These are phyloP conservation scores for Zostera marina DNA, from an alignment of 116 monocot species.

Conservation along the genomic window DNA sequence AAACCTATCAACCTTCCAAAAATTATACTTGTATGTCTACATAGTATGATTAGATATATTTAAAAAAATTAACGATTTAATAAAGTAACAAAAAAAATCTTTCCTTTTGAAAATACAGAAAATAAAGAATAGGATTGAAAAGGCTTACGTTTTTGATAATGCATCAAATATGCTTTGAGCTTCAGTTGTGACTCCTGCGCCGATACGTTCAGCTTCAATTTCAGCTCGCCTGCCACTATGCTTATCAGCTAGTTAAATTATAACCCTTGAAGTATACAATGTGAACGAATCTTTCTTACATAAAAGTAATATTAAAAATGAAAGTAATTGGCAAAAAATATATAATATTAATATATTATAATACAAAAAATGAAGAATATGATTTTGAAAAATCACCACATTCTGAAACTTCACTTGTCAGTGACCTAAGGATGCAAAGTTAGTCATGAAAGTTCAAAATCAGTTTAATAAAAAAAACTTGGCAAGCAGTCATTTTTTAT, in stretches of 20 bases:
- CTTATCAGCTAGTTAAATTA: not conserved
- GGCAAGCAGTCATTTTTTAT: too few species aligned
- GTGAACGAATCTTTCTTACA: not conserved
- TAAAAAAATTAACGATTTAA: not conserved
- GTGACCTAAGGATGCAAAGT: too few species aligned
- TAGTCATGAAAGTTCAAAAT: too few species aligned
- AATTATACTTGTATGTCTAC: too few species aligned
- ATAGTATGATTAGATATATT: too few species aligned
- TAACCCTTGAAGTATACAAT: not conserved
- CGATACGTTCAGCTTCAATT: conserved; percentile 78
- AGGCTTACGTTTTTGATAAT: conserved; percentile 80
- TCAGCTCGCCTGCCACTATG: conserved; percentile 59
- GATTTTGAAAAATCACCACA: too few species aligned
- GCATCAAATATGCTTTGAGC: conserved; percentile 92
- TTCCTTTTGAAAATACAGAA: not conserved
- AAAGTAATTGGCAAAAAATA: not conserved
- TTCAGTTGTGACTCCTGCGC: conserved; percentile 70
- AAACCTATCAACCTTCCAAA: too few species aligned
- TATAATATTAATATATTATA: too few species aligned
- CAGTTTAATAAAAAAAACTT: too few species aligned
- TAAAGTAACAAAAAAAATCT: not conserved
- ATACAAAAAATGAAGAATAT: too few species aligned
- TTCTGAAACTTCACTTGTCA: too few species aligned
- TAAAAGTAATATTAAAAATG: not conserved
- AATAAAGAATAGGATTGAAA: not conserved